Evolutionary conservation across 257 asterid genomes (phyloP), one percentile per base, ranked within the genome.

Genomic region (Solanum dulcamara): DNA sequence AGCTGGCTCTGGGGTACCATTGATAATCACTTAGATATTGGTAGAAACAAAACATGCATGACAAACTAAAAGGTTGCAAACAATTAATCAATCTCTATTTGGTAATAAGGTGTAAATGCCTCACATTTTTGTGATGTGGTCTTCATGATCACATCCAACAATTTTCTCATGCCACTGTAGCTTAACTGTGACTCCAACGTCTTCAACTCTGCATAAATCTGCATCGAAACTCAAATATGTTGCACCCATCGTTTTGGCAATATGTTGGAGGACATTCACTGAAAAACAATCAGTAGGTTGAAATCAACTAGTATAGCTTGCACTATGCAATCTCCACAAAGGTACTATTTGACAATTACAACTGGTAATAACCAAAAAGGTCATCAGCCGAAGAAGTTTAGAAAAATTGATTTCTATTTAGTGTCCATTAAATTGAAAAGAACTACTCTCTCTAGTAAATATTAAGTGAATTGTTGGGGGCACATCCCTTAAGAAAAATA

Each of bases 201-300:
- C 85, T 84, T 93, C 96, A 24, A 94, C 30, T 40, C 85, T 89
- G 85, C 99, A 96, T 83, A 79, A 84, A 67, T 89, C 91, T 14
- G 93, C 92, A 86, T 94, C 59, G 85, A 96, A 95, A 85, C 71
- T 88, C 97, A 95, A 94, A 84, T 72, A 57, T 81, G 89, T 88
- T 64, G 95, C 96, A n/a, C 99, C 99, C 97, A 96, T 88, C 84
- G 92, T 92, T 30, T 87, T 84, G 51, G 93, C 96, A 57, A 94
- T 86, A 89, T 92, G 91, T 89, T 91, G 92, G 83, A 96, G 94
- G 83, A 88, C 93, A 84, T 91, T 93, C 88, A 92, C 99, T 96
- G 84, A 20, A 80, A 88, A 50, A 51, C 81, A 83, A 57, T 57
- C n/a, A 46, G 10, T 70, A 84, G 40, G 59, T 67, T 62, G 24